Conservation (phyloP, 169 alveolate genomes). For the Cryptosporidium bovis region DNA sequence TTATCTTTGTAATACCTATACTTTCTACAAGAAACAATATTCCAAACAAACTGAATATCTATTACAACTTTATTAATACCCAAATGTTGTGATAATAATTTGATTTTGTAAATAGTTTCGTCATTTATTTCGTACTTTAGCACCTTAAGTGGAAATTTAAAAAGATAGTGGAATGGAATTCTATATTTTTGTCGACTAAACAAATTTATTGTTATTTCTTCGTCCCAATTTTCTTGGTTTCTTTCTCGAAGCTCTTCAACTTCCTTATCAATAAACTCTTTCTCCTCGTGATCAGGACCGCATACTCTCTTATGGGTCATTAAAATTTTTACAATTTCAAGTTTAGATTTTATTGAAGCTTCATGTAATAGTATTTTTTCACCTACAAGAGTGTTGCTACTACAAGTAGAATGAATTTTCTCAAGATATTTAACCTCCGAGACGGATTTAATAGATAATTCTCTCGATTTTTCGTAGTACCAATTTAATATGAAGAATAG, state of each 20-base stretch:
- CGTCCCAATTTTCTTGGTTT: slow-evolving; percentile 4
- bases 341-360: slow-evolving; percentile 2
- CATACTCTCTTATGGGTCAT: slow-evolving; percentile 29
- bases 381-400: background rate
- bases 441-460: background rate
- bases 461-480: background rate
- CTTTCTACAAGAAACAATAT: slow-evolving; percentile 55
- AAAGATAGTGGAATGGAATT: slow-evolving; percentile 63
- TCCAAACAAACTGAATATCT: slow-evolving; percentile 71
- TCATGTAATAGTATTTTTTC: background rate
- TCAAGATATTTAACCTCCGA: background rate
- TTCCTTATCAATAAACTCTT: slow-evolving; percentile 32
- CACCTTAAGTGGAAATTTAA: slow-evolving; percentile 24
- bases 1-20: slow-evolving; percentile 1
- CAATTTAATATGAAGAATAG: slow-evolving; percentile 27
- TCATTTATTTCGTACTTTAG: slow-evolving; percentile 56
- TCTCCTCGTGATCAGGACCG: slow-evolving; percentile 20
- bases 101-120: slow-evolving; percentile 41
- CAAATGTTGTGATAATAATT: slow-evolving; percentile 14
- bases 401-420: background rate
- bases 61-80: slow-evolving; percentile 8
- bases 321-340: slow-evolving; percentile 26
- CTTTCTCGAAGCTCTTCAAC: background rate
- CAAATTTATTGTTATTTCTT: no score
- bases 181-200: background rate